phyloP scores from a whole-genome alignment of 768 basidiomycete genomes.

The Trametes sanguinea region DNA sequence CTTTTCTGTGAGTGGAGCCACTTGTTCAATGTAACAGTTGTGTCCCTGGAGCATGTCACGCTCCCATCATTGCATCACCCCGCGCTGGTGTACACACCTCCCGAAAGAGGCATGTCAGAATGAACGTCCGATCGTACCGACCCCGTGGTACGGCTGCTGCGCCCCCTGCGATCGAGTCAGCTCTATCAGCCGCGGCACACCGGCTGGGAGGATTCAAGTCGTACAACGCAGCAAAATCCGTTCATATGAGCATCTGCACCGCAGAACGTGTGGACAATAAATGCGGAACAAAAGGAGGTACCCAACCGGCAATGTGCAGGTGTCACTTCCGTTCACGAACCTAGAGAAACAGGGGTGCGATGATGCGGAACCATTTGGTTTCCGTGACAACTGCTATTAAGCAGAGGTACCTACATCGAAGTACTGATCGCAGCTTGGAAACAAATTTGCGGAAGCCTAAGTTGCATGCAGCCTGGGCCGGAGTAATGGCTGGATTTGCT shows the following conservation, averaged over 20 bases:
- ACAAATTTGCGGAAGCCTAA: neutral
- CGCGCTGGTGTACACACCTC: constrained; percentile 10
- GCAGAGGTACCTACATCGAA: neutral
- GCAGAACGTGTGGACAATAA: too few relatives aligned
- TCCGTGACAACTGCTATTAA: neutral
- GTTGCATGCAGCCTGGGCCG: too few relatives aligned
- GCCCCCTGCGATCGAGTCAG: neutral
- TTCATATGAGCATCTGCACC: too few relatives aligned
- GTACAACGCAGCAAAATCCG: too few relatives aligned
- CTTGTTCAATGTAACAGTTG: too few relatives aligned
- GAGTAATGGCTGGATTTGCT: too few relatives aligned
- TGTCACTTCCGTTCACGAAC: too few relatives aligned
- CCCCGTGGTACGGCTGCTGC: constrained; percentile 1
- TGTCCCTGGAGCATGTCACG: constrained; percentile 1
- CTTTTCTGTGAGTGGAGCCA: too few relatives aligned
- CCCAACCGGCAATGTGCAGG: too few relatives aligned
- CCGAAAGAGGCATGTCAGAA: constrained; percentile 12
- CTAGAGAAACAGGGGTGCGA: too few relatives aligned
- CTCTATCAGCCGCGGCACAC: neutral
- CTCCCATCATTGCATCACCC: constrained; percentile 14
- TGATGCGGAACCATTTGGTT: neutral
- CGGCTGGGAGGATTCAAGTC: too few relatives aligned
- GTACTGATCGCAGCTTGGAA: neutral
- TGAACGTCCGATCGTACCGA: constrained; percentile 9
- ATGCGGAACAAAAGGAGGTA: too few relatives aligned